Conservation (phyloP, 257 asterid species). For the Forsythia suspensa region DNA sequence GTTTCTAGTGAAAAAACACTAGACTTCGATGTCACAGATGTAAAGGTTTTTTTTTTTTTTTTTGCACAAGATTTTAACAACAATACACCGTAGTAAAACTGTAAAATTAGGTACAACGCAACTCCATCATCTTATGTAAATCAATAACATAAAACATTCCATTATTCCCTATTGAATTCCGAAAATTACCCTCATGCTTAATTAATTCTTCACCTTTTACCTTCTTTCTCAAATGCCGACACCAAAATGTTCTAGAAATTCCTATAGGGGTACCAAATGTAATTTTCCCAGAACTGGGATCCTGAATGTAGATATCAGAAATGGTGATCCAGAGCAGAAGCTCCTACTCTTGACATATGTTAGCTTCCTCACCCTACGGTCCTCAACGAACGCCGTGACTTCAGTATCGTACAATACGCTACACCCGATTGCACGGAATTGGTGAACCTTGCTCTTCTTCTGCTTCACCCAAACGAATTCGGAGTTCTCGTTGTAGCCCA, state of each 20-base stretch:
- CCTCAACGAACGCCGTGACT: conserved; percentile 65
- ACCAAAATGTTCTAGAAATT: conserved; percentile 52
- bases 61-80: too few relatives aligned
- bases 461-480: conserved; percentile 79
- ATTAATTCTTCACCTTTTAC: conserved; percentile 24
- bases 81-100: not conserved
- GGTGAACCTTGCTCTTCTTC: conserved; percentile 51
- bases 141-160: not conserved
- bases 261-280: conserved; percentile 57
- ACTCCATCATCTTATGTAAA: not conserved
- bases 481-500: conserved; percentile 52
- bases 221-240: conserved; percentile 56
- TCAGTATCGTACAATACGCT: conserved; percentile 64
- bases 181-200: not conserved
- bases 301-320: conserved; percentile 51
- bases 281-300: conserved; percentile 44
- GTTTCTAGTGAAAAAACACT: conserved; percentile 29
- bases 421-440: conserved; percentile 45
- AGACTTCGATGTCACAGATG: conserved; percentile 25
- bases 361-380: conserved; percentile 63
- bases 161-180: not conserved
- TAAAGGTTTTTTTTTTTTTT: too few relatives aligned
- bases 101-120: too few relatives aligned
- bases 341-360: conserved; percentile 79
- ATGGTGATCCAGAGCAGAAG: conserved; percentile 67